A percentile compares a stretch with the other conserved stretches of the same genome.
Evolutionary conservation across 257 asterid species (phyloP).

Genomic region (Solanum neorickii): DNA sequence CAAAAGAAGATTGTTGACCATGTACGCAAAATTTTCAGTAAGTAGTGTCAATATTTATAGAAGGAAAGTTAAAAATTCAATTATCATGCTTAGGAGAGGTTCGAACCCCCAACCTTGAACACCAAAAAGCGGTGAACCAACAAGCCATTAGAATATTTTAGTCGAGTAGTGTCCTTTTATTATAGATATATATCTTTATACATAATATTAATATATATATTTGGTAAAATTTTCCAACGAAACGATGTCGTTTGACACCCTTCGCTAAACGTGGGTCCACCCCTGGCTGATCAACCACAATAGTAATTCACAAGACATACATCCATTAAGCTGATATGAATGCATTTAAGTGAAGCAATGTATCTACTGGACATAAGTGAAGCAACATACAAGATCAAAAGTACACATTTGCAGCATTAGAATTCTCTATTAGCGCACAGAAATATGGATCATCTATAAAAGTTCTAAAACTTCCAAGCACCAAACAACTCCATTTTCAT

Average conservation of each 20-base stretch:
- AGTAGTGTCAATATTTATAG: neutral
- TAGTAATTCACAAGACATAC: neutral
- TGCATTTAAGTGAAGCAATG: neutral
- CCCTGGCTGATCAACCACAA: neutral
- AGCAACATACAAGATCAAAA: neutral
- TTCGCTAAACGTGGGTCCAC: too few relatives aligned
- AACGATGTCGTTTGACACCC: too few relatives aligned
- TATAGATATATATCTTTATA: too few relatives aligned
- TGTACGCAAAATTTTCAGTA: neutral
- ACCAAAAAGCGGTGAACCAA: too few relatives aligned
- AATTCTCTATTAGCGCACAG: neutral
- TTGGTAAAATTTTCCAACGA: too few relatives aligned
- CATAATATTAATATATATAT: too few relatives aligned
- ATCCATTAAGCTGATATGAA: neutral
- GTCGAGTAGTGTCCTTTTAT: too few relatives aligned
- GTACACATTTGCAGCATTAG: neutral
- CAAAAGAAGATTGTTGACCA: neutral
- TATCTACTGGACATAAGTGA: neutral
- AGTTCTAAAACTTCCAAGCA: neutral
- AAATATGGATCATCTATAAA: neutral
- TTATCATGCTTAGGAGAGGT: too few relatives aligned
- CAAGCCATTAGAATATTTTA: too few relatives aligned
- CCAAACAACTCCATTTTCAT: neutral
- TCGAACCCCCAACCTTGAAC: too few relatives aligned
- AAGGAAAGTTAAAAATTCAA: too few relatives aligned